Conservation (phyloP, 257 asterid species). For the Leonotis leonurus region DNA sequence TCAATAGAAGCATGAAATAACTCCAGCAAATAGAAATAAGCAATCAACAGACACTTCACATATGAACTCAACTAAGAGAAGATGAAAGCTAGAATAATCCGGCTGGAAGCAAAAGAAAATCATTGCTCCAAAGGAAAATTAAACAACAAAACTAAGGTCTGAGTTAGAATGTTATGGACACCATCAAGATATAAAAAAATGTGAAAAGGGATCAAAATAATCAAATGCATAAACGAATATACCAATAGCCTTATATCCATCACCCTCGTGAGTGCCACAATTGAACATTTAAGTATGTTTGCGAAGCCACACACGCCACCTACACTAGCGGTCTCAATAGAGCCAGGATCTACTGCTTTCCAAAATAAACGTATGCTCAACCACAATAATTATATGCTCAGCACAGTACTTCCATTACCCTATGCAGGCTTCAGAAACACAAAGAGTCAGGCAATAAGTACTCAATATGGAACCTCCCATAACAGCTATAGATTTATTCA, state of each 20-base stretch:
- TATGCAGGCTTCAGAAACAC: slow-evolving; percentile 24
- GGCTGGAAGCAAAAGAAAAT: background rate
- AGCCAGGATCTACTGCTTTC: too few species aligned
- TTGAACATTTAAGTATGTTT: too few species aligned
- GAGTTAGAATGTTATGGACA: background rate
- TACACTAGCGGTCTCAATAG: too few species aligned
- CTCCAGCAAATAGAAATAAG: background rate
- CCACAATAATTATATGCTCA: slow-evolving; percentile 34
- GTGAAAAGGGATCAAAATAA: background rate
- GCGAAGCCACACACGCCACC: too few species aligned
- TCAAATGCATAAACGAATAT: background rate
- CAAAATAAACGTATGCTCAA: too few species aligned
- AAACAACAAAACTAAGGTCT: background rate
- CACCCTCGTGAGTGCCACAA: background rate
- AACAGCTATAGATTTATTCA: slow-evolving; percentile 33
- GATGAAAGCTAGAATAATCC: background rate
- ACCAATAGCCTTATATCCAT: background rate
- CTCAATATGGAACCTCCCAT: slow-evolving; percentile 34
- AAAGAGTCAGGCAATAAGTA: slow-evolving; percentile 24
- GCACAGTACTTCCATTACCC: slow-evolving; percentile 26
- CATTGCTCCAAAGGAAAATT: background rate
- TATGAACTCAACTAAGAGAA: slow-evolving; percentile 9
- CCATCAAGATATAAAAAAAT: background rate
- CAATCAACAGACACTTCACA: too few species aligned
- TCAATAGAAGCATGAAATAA: background rate